These are phyloP conservation scores for Paecilomyces dactylethromorphus DNA, from an alignment of 2,329 filamentous ascomycete species.

Conservation along the genomic window DNA sequence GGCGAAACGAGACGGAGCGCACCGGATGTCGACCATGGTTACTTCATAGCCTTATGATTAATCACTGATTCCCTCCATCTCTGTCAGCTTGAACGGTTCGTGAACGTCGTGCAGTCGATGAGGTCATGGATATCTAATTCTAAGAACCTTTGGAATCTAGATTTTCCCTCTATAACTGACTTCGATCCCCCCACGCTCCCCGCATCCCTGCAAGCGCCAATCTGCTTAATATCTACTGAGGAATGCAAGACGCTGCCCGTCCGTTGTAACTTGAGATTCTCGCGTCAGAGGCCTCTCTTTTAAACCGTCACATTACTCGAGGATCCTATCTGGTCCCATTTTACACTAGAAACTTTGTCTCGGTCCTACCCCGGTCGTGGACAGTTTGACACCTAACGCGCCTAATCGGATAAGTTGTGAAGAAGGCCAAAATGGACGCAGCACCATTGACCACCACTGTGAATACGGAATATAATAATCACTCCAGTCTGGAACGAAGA, in stretches of 20 bases:
- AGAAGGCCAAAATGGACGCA: slow-evolving; percentile 6
- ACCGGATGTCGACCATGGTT: background rate
- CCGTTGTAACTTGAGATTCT: background rate
- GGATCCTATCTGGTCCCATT: background rate
- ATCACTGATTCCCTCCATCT: background rate
- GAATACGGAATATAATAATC: slow-evolving; percentile 8
- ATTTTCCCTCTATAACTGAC: background rate
- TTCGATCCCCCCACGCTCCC: background rate
- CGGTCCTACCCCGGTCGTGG: background rate
- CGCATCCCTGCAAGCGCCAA: background rate
- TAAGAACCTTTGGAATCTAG: background rate
- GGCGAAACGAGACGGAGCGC: background rate
- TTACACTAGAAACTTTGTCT: background rate
- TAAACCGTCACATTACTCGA: background rate
- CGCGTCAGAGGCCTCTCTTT: background rate
- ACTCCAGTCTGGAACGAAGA: slow-evolving; percentile 8
- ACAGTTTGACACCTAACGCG: background rate
- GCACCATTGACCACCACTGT: slow-evolving; percentile 12
- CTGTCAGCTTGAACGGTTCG: too few species aligned
- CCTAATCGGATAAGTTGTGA: background rate
- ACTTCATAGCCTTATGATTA: background rate
- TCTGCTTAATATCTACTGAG: background rate
- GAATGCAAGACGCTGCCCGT: background rate
- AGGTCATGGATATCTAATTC: background rate
- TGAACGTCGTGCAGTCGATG: background rate